Evolutionary conservation across 1,284 basidiomycete genomes (phyloP).

Genomic region (Pyrrhoderma noxium): DNA sequence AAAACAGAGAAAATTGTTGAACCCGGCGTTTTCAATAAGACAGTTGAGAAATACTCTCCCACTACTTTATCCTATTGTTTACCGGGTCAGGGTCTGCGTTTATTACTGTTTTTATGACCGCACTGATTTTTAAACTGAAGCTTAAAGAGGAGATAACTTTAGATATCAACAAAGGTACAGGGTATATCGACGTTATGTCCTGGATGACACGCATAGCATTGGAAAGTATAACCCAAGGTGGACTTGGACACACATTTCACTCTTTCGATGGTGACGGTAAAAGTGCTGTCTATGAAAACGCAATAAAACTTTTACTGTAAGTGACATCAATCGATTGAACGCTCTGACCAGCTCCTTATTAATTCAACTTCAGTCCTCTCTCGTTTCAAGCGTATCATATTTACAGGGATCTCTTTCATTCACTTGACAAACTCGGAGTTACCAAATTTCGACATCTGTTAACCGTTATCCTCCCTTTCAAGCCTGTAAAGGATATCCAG

Average conservation of each 20-base stretch:
- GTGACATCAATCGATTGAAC: neutral
- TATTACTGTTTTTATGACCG: no score
- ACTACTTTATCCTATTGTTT: conserved; percentile 24
- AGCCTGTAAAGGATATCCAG: conserved; percentile 24
- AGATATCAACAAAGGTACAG: conserved; percentile 16
- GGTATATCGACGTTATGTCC: conserved; percentile 27
- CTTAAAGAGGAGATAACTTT: conserved; percentile 20
- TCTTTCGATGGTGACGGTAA: conserved; percentile 20
- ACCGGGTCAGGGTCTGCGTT: conserved; percentile 23
- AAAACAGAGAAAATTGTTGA: conserved; percentile 27
- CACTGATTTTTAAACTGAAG: no score
- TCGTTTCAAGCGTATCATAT: conserved; percentile 6
- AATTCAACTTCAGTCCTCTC: neutral
- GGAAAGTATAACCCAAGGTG: conserved; percentile 31
- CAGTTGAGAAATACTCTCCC: conserved; percentile 26
- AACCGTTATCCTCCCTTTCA: conserved; percentile 24
- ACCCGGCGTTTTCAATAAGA: conserved; percentile 26
- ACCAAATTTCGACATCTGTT: conserved; percentile 9
- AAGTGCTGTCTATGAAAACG: conserved; percentile 9
- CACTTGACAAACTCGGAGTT: conserved; percentile 10
- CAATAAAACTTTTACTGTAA: conserved; percentile 7
- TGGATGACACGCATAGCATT: conserved; percentile 32
- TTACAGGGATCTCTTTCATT: conserved; percentile 10
- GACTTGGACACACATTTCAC: conserved; percentile 32
- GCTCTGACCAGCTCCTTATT: neutral